Evolutionary conservation across 192 early-diverging fungal genomes (phyloP), one percentile per base, ranked within the genome.

Genomic region (Umbelopsis sp.): DNA sequence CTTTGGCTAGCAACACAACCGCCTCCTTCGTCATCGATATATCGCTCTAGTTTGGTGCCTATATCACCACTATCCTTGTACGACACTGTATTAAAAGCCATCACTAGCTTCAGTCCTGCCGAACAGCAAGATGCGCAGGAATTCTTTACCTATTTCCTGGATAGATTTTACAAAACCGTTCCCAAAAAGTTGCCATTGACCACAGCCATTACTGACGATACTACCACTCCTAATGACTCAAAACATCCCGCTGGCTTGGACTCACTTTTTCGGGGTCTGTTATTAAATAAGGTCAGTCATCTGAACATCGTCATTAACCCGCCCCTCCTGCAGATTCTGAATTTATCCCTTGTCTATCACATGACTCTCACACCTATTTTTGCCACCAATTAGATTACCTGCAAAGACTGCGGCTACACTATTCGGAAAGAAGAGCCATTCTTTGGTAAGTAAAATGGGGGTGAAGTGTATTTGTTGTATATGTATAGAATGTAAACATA

Each of bases 51-150:
- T 32, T 34, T 62, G 20, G 56, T 62, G 16, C 56, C 56, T 34
- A 62, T 62, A 36, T 62, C 56, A 62, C 56, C 56, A 31, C 56
- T 62, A 26, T 62, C 56, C 56, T 62, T 62, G 56, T 62, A 62
- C 56, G 56, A 62, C 56, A 62, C 56, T 16, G 56, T 62, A 12
- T 62, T 62, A 31, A 62, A 62, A 62, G 56, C 56, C 56, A 62
- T 62, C 17, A 62, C 56, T 17, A 62, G 56, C n/a, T 62, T 62
- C 56, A 62, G 56, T 31, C 56, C 56, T 34, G 56, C 56, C 17
- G 93, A 97, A 59, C 96, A 98, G 74, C 94, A 98, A 47, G 96
- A 98, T 79, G 90, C 91, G 2, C 96, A 98, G 68, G 95, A 97
- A 82, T 97, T 98, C 81, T 85, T 96, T 11, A 81, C 89, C 1